Evolutionary conservation across 495 filamentous ascomycete genomes (phyloP).

Genomic region (Cladorrhinum samala): DNA sequence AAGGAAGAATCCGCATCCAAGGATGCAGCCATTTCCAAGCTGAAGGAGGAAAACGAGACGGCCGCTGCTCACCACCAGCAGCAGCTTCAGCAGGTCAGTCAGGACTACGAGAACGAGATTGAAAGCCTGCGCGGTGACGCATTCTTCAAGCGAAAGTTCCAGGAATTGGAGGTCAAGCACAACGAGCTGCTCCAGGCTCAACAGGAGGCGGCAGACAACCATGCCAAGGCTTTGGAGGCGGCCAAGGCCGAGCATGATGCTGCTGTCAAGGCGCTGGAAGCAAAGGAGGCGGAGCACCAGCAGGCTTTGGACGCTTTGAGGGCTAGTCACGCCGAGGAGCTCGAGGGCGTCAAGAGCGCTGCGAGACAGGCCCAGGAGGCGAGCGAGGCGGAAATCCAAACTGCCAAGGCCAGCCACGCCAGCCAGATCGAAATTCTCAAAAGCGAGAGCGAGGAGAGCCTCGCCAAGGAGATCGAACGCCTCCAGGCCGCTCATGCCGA

Average conservation of each 20-base stretch:
- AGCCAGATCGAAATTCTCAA: constrained; percentile 38
- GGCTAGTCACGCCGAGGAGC: constrained; percentile 41
- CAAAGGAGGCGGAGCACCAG: constrained; percentile 38
- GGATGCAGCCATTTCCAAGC: constrained; percentile 17
- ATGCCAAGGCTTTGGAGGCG: constrained; percentile 34
- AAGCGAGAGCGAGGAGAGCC: constrained; percentile 29
- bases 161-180: constrained; percentile 44
- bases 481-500: constrained; percentile 36
- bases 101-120: constrained; percentile 51
- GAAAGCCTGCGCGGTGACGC: constrained; percentile 51
- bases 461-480: constrained; percentile 36
- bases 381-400: constrained; percentile 32
- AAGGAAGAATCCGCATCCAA: constrained; percentile 42
- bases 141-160: constrained; percentile 48
- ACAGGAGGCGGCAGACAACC: constrained; percentile 29
- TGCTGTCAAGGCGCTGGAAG: constrained; percentile 32
- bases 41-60: constrained; percentile 42
- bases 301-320: constrained; percentile 37
- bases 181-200: constrained; percentile 37
- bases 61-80: constrained; percentile 42
- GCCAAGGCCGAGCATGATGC: constrained; percentile 30
- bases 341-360: constrained; percentile 37
- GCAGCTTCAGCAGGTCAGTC: constrained; percentile 44
- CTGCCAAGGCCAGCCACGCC: constrained; percentile 45
- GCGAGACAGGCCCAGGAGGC: constrained; percentile 31